A percentile compares a stretch with the other conserved stretches of the same genome.
Evolutionary conservation across 2,329 filamentous ascomycete genomes (phyloP).

Genomic region (Aspergillus candidus): DNA sequence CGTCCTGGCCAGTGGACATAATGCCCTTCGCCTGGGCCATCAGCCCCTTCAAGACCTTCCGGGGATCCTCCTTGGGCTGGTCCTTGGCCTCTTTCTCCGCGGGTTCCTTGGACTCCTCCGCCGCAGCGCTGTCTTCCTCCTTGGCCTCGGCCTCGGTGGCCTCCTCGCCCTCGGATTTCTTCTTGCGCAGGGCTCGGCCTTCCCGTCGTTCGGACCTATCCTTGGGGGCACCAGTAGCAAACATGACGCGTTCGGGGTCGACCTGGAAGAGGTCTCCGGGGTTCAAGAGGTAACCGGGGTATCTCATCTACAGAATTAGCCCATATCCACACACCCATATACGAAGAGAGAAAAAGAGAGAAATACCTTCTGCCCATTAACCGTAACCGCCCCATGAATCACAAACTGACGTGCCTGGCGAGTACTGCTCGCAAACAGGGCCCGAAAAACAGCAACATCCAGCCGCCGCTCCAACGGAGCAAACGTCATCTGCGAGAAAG

Average conservation of each 20-base stretch:
- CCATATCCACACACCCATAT: background rate
- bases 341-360: background rate
- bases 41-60: slow-evolving; percentile 49
- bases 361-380: slow-evolving; percentile 87
- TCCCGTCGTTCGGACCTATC: slow-evolving; percentile 38
- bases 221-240: slow-evolving; percentile 73
- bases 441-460: slow-evolving; percentile 90
- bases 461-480: slow-evolving; percentile 83
- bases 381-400: slow-evolving; percentile 84
- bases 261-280: slow-evolving; percentile 98
- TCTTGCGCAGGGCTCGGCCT: slow-evolving; percentile 24
- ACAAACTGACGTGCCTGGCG: slow-evolving; percentile 92
- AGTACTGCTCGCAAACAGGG: slow-evolving; percentile 88
- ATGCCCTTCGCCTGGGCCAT: slow-evolving; percentile 55
- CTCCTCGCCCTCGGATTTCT: slow-evolving; percentile 16
- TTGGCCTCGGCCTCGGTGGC: slow-evolving; percentile 23
- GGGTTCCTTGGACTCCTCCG: slow-evolving; percentile 23
- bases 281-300: slow-evolving; percentile 89
- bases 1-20: slow-evolving; percentile 47
- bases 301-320: slow-evolving; percentile 62
- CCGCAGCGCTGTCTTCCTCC: slow-evolving; percentile 20
- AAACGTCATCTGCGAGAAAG: slow-evolving; percentile 95
- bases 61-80: slow-evolving; percentile 37
- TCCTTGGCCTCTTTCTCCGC: slow-evolving; percentile 25
- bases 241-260: slow-evolving; percentile 79